phyloP scores from a whole-genome alignment of 1,139 yeast genomes.

The Pichia sp. region DNA sequence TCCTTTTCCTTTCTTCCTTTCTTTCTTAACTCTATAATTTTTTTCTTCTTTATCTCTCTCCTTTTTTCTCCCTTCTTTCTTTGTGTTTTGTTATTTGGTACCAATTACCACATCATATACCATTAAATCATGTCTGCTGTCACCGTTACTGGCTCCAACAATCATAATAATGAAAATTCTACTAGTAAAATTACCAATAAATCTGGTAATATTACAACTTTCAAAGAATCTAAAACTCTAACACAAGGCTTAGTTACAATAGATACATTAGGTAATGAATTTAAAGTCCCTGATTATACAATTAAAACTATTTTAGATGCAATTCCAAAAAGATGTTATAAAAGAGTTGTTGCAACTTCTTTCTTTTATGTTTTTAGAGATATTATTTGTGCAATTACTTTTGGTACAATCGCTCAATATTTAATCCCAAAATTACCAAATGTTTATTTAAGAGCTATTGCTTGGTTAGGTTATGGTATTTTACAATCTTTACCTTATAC shows the following conservation, averaged over 20 bases:
- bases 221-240: slow-evolving; percentile 11
- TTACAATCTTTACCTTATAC: slow-evolving; percentile 32
- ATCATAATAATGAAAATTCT: slow-evolving; percentile 4
- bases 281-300: slow-evolving; percentile 56
- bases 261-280: slow-evolving; percentile 51
- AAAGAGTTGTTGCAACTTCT: slow-evolving; percentile 44
- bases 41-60: too few relatives aligned
- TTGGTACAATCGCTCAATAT: slow-evolving; percentile 43
- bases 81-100: neutral
- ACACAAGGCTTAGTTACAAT: slow-evolving; percentile 27
- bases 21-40: too few relatives aligned
- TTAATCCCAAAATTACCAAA: slow-evolving; percentile 47
- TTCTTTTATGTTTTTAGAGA: slow-evolving; percentile 56
- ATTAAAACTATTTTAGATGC: slow-evolving; percentile 56
- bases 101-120: neutral
- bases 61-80: too few relatives aligned
- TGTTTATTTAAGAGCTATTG: slow-evolving; percentile 40
- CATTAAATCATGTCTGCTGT: slow-evolving; percentile 23
- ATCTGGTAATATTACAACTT: slow-evolving; percentile 2
- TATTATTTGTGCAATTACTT: slow-evolving; percentile 36
- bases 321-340: slow-evolving; percentile 58
- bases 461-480: slow-evolving; percentile 47
- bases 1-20: neutral
- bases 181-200: neutral
- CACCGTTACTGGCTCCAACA: slow-evolving; percentile 24